Evolutionary conservation across 2,329 filamentous ascomycete genomes (phyloP).

Genomic region (Colletotrichum tofieldiae): DNA sequence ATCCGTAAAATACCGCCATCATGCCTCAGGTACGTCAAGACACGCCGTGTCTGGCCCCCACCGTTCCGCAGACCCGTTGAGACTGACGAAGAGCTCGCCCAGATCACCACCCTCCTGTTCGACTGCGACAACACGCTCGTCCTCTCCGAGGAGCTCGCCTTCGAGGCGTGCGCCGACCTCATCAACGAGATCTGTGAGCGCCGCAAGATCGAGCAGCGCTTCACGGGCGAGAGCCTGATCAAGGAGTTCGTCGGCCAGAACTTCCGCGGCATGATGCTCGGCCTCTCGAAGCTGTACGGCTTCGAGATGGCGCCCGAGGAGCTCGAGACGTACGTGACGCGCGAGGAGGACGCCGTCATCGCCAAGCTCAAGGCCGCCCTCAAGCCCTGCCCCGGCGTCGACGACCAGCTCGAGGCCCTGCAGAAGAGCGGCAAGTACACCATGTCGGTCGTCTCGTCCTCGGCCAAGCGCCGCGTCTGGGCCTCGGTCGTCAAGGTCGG

Average conservation of each 20-base stretch:
- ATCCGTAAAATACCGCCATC: constrained; percentile 45
- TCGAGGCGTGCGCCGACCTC: constrained; percentile 90
- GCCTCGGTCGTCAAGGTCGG: constrained; percentile 85
- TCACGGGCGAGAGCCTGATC: constrained; percentile 85
- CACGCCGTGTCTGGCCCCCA: not conserved
- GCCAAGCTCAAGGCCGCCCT: constrained; percentile 81
- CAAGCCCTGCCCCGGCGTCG: constrained; percentile 78
- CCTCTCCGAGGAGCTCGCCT: constrained; percentile 90
- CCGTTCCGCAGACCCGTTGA: not conserved
- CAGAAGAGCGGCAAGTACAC: constrained; percentile 74
- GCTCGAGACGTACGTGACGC: constrained; percentile 80
- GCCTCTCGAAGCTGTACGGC: constrained; percentile 81
- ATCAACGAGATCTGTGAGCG: constrained; percentile 87
- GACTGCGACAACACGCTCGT: constrained; percentile 94
- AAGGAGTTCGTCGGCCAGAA: constrained; percentile 93
- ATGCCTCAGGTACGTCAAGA: constrained; percentile 53
- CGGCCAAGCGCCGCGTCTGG: constrained; percentile 82
- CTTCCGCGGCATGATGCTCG: constrained; percentile 91
- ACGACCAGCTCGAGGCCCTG: constrained; percentile 77
- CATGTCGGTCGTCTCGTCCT: constrained; percentile 86
- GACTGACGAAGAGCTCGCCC: constrained; percentile 8
- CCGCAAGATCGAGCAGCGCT: constrained; percentile 75
- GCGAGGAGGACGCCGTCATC: constrained; percentile 88
- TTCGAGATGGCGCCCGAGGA: constrained; percentile 80
- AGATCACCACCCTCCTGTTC: constrained; percentile 82